phyloP scores from a whole-genome alignment of 805 yeast species.

The Metschnikowia arizonensis region DNA sequence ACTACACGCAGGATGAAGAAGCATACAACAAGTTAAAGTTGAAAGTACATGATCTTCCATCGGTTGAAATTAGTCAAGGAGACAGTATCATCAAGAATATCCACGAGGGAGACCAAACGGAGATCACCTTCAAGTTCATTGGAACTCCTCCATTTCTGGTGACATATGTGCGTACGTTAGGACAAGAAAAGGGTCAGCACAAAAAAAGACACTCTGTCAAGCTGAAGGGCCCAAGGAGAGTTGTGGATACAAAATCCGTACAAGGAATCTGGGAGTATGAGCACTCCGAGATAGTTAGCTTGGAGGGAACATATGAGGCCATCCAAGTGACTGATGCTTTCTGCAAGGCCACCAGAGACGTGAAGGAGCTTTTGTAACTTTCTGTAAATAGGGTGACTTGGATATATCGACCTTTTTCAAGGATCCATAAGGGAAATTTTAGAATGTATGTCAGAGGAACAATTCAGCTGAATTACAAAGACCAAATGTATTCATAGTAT shows the following conservation, averaged over 20 bases:
- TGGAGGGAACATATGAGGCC: constrained; percentile 94
- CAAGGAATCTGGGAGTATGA: constrained; percentile 69
- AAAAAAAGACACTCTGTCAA: constrained; percentile 7
- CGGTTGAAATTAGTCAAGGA: constrained; percentile 85
- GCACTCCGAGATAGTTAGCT: constrained; percentile 67
- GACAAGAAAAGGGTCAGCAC: constrained; percentile 21
- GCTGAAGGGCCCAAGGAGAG: constrained; percentile 15
- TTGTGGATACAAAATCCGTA: constrained; percentile 53
- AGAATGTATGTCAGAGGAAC: too few species aligned
- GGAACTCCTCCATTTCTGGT: constrained; percentile 91
- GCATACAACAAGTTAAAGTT: constrained; percentile 29
- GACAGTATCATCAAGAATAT: constrained; percentile 71
- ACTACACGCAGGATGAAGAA: constrained; percentile 41
- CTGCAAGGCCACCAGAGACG: constrained; percentile 43
- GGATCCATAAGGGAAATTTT: too few species aligned
- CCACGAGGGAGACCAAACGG: constrained; percentile 93
- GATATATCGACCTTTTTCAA: too few species aligned
- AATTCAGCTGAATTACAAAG: too few species aligned
- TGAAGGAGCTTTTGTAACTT: constrained; percentile 12
- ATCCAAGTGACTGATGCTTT: constrained; percentile 80
- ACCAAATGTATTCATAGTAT: too few species aligned
- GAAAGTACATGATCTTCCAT: constrained; percentile 49
- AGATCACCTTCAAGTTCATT: constrained; percentile 71
- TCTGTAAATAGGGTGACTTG: too few species aligned
- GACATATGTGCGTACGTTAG: constrained; percentile 74